Base-by-base conservation (phyloP, 2,329 filamentous ascomycete species). In the Aspergillus sp. region DNA sequence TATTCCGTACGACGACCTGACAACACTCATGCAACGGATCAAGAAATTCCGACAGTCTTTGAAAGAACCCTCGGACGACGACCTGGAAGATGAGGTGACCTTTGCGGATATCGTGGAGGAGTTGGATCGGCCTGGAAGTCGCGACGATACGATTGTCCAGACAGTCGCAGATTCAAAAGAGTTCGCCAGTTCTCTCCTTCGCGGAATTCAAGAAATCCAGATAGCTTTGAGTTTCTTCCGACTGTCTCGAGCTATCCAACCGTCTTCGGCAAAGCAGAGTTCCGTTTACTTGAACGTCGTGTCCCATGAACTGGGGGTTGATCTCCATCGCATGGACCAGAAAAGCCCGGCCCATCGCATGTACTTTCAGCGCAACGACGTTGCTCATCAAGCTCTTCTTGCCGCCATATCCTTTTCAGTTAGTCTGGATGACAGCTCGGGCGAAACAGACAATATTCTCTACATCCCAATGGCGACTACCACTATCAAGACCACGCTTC, bases 381-480 rank as follows among this genome's bases (percentile, higher is more conserved):
- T 97, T 69, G 95, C 95, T 12, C 95, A 99, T 74, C 94, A 99
- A 80, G 95, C 93, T 11, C 83, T 99, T 39, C 85, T 95, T 22
- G 95, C 94, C 18, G 95, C 93, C 3, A 87, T 99, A 46, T 96
- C 95, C 0, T 90, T 99, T 57, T 94, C 94, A 0, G 84, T 98
- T 58, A 95, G 92, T 45, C 82, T 99, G 39, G 93, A 97, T 69
- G 92, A 97, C 72, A 91, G 92, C n/a, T 86, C 89, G 29, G 90
- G 90, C 9, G 90, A 90, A 67, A 89, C 91, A 0, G 92, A 97
- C 72, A 88, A 94, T 56, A 84, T 99, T 59, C 78, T 96, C 22
- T 99, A 99, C 73, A 86, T 99, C 49, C 95, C 95, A 0, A 98
- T 99, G 95, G 91, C 94, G 20, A 99, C 95, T 1, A 96, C 93